Evolutionary conservation across 306 rosid genomes (phyloP).

Genomic region (Quercus wislizeni): DNA sequence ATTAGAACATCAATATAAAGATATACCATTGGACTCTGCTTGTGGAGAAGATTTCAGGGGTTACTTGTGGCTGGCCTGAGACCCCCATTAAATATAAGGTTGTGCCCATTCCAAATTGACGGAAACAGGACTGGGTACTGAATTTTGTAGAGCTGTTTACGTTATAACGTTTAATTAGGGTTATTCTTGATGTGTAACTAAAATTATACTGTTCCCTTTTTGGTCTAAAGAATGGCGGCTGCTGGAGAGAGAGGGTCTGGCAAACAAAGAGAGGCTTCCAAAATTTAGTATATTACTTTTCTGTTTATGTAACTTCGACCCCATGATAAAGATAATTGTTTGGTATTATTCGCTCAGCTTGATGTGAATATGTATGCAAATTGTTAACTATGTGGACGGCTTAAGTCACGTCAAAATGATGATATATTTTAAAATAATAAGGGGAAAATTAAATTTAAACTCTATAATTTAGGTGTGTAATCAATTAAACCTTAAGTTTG

Average conservation of each 20-base stretch:
- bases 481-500: too few species aligned
- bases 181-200: neutral
- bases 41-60: conserved; percentile 8
- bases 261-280: neutral
- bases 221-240: conserved; percentile 1
- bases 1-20: conserved; percentile 1
- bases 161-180: conserved; percentile 21
- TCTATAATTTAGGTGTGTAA: too few species aligned
- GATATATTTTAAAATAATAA: too few species aligned
- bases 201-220: conserved; percentile 2
- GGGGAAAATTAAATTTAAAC: too few species aligned
- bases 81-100: conserved; percentile 23
- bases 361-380: too few species aligned
- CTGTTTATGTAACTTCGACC: too few species aligned
- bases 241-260: neutral
- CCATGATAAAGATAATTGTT: too few species aligned
- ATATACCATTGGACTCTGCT: conserved; percentile 19
- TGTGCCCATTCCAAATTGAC: conserved; percentile 42
- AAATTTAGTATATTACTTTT: neutral
- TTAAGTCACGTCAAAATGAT: too few species aligned
- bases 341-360: too few species aligned
- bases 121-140: conserved; percentile 43
- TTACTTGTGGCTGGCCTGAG: conserved; percentile 10
- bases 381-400: too few species aligned
- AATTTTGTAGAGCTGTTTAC: conserved; percentile 59